A percentile compares a stretch with the other conserved stretches of the same genome.
Evolutionary conservation across 345 rosid genomes (phyloP).

Genomic region (Raphanus sativus): DNA sequence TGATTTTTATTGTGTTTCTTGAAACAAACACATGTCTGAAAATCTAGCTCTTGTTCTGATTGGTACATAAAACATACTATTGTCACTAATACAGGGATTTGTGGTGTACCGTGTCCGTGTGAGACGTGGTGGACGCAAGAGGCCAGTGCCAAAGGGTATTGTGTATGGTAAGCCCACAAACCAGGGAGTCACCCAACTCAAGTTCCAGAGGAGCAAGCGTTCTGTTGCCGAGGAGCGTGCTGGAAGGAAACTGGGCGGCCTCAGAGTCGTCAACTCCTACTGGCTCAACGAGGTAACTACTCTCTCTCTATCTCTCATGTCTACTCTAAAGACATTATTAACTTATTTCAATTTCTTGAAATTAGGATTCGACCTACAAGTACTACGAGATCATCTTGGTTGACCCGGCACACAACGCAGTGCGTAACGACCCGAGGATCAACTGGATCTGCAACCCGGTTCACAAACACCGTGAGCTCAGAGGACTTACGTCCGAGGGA

Average conservation of each 20-base stretch:
- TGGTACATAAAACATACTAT: background rate
- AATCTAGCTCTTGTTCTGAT: background rate
- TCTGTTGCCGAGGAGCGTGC: background rate
- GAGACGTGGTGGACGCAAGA: background rate
- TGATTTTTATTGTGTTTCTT: background rate
- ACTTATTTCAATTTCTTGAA: background rate
- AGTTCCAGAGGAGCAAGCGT: background rate
- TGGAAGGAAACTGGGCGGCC: background rate
- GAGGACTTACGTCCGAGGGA: background rate
- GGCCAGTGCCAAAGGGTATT: background rate
- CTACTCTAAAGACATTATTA: background rate
- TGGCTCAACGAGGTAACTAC: background rate
- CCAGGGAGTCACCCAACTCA: background rate
- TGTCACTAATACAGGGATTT: background rate
- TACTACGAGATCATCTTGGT: background rate
- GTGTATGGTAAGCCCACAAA: background rate
- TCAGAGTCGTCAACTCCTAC: background rate
- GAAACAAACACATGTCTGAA: background rate
- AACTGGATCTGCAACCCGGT: background rate
- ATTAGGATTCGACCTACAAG: background rate
- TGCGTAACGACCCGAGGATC: background rate
- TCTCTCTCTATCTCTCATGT: background rate
- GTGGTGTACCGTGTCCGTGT: background rate
- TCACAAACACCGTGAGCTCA: background rate
- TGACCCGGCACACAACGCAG: background rate